Evolutionary conservation across 225 moss, liverwort and hornwort genomes (phyloP).

Genomic region (Thuidium tamariscinum): DNA sequence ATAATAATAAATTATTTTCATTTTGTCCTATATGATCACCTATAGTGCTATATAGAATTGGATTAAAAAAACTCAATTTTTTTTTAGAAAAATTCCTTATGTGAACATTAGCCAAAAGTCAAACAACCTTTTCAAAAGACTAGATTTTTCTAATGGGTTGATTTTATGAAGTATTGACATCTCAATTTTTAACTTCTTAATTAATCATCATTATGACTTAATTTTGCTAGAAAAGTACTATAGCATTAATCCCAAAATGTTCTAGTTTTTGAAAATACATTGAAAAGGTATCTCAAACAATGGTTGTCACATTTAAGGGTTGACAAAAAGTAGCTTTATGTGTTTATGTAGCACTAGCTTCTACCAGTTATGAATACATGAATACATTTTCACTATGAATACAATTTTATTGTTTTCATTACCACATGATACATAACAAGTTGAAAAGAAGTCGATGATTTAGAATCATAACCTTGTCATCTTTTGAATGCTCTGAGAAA

Average conservation of each 20-base stretch:
- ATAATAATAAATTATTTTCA: too few relatives aligned
- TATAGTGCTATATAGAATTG: too few relatives aligned
- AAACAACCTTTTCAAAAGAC: too few relatives aligned
- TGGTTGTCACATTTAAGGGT: not conserved
- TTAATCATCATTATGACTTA: not conserved
- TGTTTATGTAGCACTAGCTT: not conserved
- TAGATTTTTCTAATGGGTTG: too few relatives aligned
- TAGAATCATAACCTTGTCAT: rapidly evolving
- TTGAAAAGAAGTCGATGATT: not conserved
- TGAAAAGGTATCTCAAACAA: rapidly evolving
- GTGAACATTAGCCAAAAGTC: too few relatives aligned
- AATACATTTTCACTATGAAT: not conserved
- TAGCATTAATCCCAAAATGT: too few relatives aligned
- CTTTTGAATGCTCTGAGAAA: not conserved
- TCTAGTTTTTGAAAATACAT: too few relatives aligned
- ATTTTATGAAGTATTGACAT: not conserved
- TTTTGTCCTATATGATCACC: too few relatives aligned
- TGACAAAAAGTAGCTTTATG: too few relatives aligned
- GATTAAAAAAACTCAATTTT: too few relatives aligned
- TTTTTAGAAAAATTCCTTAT: too few relatives aligned
- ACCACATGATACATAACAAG: not conserved
- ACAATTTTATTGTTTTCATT: not conserved
- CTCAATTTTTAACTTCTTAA: not conserved
- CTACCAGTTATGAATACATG: rapidly evolving
- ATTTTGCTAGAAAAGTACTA: not conserved